Base-by-base conservation (phyloP, 306 rosid genomes). In the Spatholobus suberectus region DNA sequence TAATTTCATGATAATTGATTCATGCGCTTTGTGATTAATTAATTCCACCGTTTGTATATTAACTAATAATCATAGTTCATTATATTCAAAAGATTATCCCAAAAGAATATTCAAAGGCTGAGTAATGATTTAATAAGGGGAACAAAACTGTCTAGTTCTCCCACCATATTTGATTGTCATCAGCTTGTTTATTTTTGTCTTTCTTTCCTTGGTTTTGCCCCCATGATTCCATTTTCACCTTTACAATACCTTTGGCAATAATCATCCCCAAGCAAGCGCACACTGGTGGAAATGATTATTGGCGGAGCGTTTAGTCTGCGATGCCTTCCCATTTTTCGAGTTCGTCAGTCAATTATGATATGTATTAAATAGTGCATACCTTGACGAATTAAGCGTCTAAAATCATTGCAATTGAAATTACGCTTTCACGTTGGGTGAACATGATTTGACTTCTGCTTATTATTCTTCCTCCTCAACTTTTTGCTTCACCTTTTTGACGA, bases 251-350 rank as follows among this genome's bases (percentile, higher is more conserved):
- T 18, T 43, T 61, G 55, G 46, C 8, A 17, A 77, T 17, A 61
- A 51, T 24, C 68, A 15, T 41, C 46, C 23, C 80, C 34, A 51
- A 44, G 37, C 68, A 34, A 34, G 6, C 52, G 13, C 82, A 55
- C 54, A 55, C 35, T 27, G 34, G 34, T 40, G 71, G 21, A 40
- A 70, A 70, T 80, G 71, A 80, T 80, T 71, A 80, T 35, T 79
- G 46, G 55, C 12, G 70, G 70, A 79, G 70, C 70, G 67, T 35
- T 69, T 17, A n/a, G 59, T 46, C 13, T 14, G 18, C 15, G 14
- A 43, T 52, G 68, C 20, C 51, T 41, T 41, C 21, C 15, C 41
- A 14, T 41, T 79, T 35, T 58, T 71, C 63, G 6, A 54, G 14
- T 27, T 65, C 41, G 12, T 52, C 69, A 24, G 14, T 51, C 76